These are phyloP conservation scores for Cordyceps fumosorosea DNA, from an alignment of 2,329 filamentous ascomycete genomes.

Conservation along the genomic window DNA sequence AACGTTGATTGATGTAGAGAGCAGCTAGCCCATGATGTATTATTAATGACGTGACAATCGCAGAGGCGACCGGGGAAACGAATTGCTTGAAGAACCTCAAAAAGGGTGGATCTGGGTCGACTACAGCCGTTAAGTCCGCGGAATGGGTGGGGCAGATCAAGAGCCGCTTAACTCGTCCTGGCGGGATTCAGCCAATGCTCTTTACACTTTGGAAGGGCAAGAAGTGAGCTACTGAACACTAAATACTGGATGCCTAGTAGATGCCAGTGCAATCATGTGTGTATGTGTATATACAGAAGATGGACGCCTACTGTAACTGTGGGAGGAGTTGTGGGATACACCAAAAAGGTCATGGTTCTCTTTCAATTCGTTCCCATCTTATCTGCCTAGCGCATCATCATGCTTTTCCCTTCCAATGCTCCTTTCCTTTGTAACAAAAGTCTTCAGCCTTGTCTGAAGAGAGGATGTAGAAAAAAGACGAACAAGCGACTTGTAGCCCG, in stretches of 20 bases:
- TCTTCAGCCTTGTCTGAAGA: background rate
- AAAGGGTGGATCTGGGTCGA: background rate
- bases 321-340: background rate
- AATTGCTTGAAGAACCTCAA: background rate
- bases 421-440: background rate
- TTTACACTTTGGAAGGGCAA: background rate
- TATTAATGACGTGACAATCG: slow-evolving; percentile 6
- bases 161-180: background rate
- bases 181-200: background rate
- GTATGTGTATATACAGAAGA: background rate
- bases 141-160: background rate
- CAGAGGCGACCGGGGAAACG: background rate
- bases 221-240: too few relatives aligned
- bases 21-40: background rate
- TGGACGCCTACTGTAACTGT: background rate
- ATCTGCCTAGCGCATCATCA: slow-evolving; percentile 1
- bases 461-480: background rate
- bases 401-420: background rate
- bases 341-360: background rate
- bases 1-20: background rate
- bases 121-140: slow-evolving; percentile 11
- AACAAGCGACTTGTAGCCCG: background rate
- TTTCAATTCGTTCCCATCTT: background rate
- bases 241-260: too few relatives aligned
- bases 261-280: too few relatives aligned